Evolutionary conservation across 2,329 filamentous ascomycete species (phyloP), one percentile per base, ranked within the genome.

Genomic region (Ilyonectria mors-panacis): DNA sequence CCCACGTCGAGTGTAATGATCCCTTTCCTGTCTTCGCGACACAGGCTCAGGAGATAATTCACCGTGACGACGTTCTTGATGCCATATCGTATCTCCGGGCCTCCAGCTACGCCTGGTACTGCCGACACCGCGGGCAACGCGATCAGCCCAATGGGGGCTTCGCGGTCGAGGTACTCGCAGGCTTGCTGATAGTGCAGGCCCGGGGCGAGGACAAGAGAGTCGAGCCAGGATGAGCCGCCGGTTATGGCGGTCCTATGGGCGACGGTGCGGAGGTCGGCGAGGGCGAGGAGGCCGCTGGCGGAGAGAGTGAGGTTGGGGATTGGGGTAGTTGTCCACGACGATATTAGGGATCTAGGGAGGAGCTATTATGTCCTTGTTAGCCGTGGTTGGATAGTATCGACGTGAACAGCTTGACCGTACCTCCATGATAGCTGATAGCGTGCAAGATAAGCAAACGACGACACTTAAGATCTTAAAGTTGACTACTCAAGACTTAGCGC

Each of bases 111-210:
- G 15, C 80, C 65, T 23, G 70, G 63, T 23, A 17, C 45, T 15
- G 45, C 23, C 2, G 45, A 28, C 30, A 7, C 30, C 1, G 62
- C 61, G 2, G 74, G 69, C 6, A 73, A 30, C 1, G 76, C 75
- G 3, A 78, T 68, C 5, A 79, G 78, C 21, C 81, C 81, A 2
- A 39, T 80, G 77, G 59, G 70, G 0, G 69, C 67, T 42, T 85
- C 82, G 3, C 81, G 78, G 65, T 82, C 82, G 17, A 91, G 78
- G 1, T 83, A 81, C 13, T 87, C 82, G 10, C 87, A 88, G 4
- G 85, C 82, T 71, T 91, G 87, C 71, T 91, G 88, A 70, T 86
- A 86, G 77, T 91, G 89, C 57, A 91, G 74, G 0, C 89, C 89
- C 0, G 89, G 89, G 2, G 86, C 88, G 3, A 91, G 81, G 13